Evolutionary conservation across 2,329 filamentous ascomycete species (phyloP), one percentile per base, ranked within the genome.

Genomic region (Alternaria tenuissima): DNA sequence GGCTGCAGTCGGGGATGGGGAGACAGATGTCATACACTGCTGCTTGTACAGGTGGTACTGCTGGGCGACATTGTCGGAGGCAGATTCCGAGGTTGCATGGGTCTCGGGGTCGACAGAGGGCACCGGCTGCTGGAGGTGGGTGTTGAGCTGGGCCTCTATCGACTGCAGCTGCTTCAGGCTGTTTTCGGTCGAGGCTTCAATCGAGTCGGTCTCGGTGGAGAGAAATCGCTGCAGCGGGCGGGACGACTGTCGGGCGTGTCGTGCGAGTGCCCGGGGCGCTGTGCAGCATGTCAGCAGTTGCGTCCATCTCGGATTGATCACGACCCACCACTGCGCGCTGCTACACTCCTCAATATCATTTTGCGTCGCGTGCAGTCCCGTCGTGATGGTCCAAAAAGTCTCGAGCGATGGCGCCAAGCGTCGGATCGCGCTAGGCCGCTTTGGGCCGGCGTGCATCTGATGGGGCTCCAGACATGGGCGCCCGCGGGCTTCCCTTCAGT

Each of bases 261-360:
- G 63, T 42, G 62, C 76, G 57, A 81, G 72, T 52, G 77, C 76
- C 58, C 76, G 67, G 61, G 78, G 76, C 75, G 77, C 81, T 82
- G 55, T 41, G 12, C 14, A 28, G 9, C 28, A 26, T 34, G 39
- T 61, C 18, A 55, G 58, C 46, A 39, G 22, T 16, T 20, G 14
- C 16, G 22, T 28, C 7, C 38, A 22, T 28, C n/a, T 26, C 43
- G 24, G 5, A 11, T 4, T 8, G 20, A 12, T 4, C 11, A 4
- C 7, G 11, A 8, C 61, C 64, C 65, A 81, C 80, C 76, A 65
- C 78, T 76, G 69, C 79, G 80, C 65, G 79, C 72, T 53, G 74
- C 71, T 43, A 81, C 59, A 56, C 77, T 74, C 74, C 81, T 72
- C 72, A 82, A 64, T 65, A 82, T 82, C 81, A 82, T 83, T 55